Evolutionary conservation across 768 basidiomycete genomes (phyloP).

Genomic region (Mycena metata): DNA sequence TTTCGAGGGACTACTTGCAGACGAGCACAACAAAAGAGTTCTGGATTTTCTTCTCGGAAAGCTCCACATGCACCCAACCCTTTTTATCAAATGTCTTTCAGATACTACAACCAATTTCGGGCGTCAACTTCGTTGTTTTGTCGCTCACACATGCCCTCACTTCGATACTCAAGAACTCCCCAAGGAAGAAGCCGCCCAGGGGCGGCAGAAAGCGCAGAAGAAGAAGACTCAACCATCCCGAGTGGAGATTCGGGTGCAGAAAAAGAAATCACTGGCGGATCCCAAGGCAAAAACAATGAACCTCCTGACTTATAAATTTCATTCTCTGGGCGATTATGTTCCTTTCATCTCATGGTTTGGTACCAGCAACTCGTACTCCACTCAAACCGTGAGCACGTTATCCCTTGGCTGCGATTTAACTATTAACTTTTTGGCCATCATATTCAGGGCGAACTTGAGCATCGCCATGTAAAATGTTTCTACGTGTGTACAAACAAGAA

Average conservation of each 20-base stretch:
- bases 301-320: slow-evolving; percentile 51
- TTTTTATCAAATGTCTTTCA: slow-evolving; percentile 39
- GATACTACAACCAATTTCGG: slow-evolving; percentile 45
- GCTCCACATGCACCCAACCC: slow-evolving; percentile 46
- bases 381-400: slow-evolving; percentile 41
- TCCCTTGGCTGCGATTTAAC: neutral
- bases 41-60: slow-evolving; percentile 52
- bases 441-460: slow-evolving; percentile 53
- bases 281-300: slow-evolving; percentile 41
- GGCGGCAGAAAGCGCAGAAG: slow-evolving; percentile 27
- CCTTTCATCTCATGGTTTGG: slow-evolving; percentile 32
- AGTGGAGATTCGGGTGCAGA: too few species aligned
- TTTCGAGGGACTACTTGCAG: slow-evolving; percentile 51
- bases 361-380: slow-evolving; percentile 26
- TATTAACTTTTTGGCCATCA: neutral
- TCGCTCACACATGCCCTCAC: slow-evolving; percentile 38
- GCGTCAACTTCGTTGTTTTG: slow-evolving; percentile 46
- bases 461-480: slow-evolving; percentile 39
- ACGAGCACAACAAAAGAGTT: slow-evolving; percentile 44
- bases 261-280: neutral
- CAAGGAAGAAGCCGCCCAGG: slow-evolving; percentile 50
- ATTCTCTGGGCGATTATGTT: slow-evolving; percentile 44
- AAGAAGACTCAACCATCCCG: neutral
- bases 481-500: slow-evolving; percentile 47
- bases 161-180: slow-evolving; percentile 54